These are phyloP conservation scores for Fraxinus ornus DNA, from an alignment of 305 asterid species.

Conservation along the genomic window DNA sequence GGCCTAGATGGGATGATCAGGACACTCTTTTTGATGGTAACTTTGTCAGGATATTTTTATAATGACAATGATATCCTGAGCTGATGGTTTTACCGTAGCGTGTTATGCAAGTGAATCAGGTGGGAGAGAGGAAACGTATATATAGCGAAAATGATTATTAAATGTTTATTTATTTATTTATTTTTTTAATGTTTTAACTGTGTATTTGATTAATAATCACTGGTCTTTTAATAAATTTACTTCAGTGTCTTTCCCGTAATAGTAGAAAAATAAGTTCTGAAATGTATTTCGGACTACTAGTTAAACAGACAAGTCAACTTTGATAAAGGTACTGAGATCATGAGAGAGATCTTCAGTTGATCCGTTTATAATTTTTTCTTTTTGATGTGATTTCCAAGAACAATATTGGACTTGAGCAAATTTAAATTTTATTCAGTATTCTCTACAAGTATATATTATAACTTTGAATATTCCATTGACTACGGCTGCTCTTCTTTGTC, in stretches of 20 bases:
- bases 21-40: not conserved
- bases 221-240: conserved; percentile 5
- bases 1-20: not conserved
- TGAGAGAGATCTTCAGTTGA: not conserved
- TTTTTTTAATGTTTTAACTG: not conserved
- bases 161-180: not conserved
- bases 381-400: not conserved
- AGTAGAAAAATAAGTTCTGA: not conserved
- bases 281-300: not conserved
- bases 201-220: conserved; percentile 7
- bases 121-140: not conserved
- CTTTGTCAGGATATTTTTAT: not conserved
- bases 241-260: not conserved
- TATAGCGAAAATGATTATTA: not conserved
- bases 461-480: not conserved
- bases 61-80: not conserved
- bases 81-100: not conserved
- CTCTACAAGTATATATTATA: not conserved
- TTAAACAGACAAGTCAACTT: not conserved
- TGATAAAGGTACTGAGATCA: not conserved
- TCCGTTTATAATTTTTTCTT: not conserved
- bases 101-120: not conserved
- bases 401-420: not conserved
- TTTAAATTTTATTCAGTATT: not conserved
- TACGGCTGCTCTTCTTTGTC: conserved; percentile 3